Evolutionary conservation across 2,329 filamentous ascomycete genomes (phyloP), one percentile per base, ranked within the genome.

Genomic region (Fonsecaea pedrosoi): DNA sequence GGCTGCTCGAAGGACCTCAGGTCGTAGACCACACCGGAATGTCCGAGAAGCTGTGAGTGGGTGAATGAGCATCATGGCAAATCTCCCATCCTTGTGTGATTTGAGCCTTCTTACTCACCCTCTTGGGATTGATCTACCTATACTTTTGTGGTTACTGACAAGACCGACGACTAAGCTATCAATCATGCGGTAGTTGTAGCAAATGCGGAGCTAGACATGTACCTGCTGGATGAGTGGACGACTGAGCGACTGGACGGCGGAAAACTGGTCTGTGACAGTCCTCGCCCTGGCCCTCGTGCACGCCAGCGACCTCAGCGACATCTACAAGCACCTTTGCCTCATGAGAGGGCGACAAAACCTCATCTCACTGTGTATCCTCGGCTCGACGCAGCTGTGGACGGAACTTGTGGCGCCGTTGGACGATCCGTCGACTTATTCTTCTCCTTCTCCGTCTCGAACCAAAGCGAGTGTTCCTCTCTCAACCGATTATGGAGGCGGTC

Each of bases 181-280:
- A 69, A 75, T 48, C 60, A 72, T 9, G 66, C 69, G 48, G 63
- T 68, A 18, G 69, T 71, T 5, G 62, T 67, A 54, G 72, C 71
- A 40, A 70, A 72, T 12, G 74, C 76, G 25, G 77, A 79, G 61
- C 77, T 76, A 25, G 54, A 77, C 18, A 73, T 77, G 34, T 77
- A 75, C 70, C 67, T 69, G 25, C 57, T 69, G 12, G 56, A 72
- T 25, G 21, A 25, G 1, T 25, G 21, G 21, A 2, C 21, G 21
- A 25, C 21, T 25, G 21, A 25, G 2, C 57, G 40, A 69, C 21
- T 73, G 71, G 71, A 73, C 70, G 54, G 70, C 71, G 12, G 70
- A 73, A 60, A 72, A 72, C 59, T 73, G 71, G 71, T 73, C 71
- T 58, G 50, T 60, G n/a, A 70, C 71, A 4, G 67, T 73, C 2